Percentiles rank a stretch among this genome's conserved stretches.
Conservation (phyloP, 1,139 yeast genomes). For the Yamadazyma friedrichii region DNA sequence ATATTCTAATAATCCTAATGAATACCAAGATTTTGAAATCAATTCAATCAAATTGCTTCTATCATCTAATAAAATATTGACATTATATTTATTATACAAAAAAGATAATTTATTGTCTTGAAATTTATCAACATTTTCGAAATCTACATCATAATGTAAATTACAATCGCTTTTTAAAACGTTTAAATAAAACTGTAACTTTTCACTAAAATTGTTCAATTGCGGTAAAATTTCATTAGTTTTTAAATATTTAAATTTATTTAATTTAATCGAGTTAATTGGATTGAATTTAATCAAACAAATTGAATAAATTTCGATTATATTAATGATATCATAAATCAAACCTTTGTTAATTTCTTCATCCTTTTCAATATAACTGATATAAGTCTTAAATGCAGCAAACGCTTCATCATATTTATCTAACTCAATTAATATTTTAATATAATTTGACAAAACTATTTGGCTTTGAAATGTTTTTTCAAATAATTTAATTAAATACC, state of each 20-base stretch:
- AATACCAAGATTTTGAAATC: slow-evolving; percentile 39
- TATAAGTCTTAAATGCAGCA: slow-evolving; percentile 41
- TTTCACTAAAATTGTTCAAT: slow-evolving; percentile 19
- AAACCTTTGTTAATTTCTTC: slow-evolving; percentile 33
- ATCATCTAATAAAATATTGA: slow-evolving; percentile 31
- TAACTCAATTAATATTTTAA: slow-evolving; percentile 34
- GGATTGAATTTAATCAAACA: slow-evolving; percentile 42
- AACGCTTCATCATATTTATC: slow-evolving; percentile 45
- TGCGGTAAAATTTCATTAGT: slow-evolving; percentile 22
- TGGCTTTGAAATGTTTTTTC: slow-evolving; percentile 41
- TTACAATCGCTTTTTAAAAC: slow-evolving; percentile 24
- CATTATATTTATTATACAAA: slow-evolving; percentile 37
- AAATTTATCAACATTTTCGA: slow-evolving; percentile 14
- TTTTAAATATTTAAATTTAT: slow-evolving; percentile 28
- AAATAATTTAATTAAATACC: slow-evolving; percentile 30
- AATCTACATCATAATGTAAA: slow-evolving; percentile 26
- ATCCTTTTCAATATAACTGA: slow-evolving; percentile 34
- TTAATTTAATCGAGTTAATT: slow-evolving; percentile 21
- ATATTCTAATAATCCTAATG: slow-evolving; percentile 35
- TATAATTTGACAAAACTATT: slow-evolving; percentile 31
- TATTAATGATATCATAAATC: slow-evolving; percentile 32
- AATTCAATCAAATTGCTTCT: slow-evolving; percentile 29
- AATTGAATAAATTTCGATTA: slow-evolving; percentile 36
- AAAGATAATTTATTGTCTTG: slow-evolving; percentile 28
- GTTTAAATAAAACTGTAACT: slow-evolving; percentile 25